A percentile compares a stretch with the other conserved stretches of the same genome.
These are phyloP conservation scores for Decorospora gaudefroyi DNA, from an alignment of 2,329 filamentous ascomycete genomes.

Conservation along the genomic window DNA sequence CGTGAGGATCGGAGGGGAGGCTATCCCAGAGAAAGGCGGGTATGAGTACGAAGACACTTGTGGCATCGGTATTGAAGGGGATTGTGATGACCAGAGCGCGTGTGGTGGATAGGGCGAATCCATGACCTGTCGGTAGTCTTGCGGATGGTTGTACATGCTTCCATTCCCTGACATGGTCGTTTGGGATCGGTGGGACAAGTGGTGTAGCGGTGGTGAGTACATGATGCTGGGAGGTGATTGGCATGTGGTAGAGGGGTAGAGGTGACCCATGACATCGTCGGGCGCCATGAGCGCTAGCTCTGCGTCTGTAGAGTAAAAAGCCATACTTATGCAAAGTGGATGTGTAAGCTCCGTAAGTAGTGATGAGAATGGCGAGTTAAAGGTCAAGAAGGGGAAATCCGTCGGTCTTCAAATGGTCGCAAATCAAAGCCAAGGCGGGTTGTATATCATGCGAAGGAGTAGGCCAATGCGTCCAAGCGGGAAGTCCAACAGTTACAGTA, in stretches of 20 bases:
- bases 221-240: constrained; percentile 47
- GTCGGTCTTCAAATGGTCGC: constrained; percentile 23
- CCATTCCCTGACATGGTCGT: constrained; percentile 31
- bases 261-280: constrained; percentile 40
- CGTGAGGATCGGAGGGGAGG: constrained; percentile 28
- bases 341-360: constrained; percentile 9
- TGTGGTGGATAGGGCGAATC: constrained; percentile 44
- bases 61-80: constrained; percentile 34
- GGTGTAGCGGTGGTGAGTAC: constrained; percentile 45
- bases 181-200: constrained; percentile 34
- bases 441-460: constrained; percentile 37
- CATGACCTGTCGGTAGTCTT: constrained; percentile 39
- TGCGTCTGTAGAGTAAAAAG: constrained; percentile 45
- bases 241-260: constrained; percentile 45
- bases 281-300: constrained; percentile 45
- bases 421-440: constrained; percentile 29
- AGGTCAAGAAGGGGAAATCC: constrained; percentile 16
- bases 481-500: constrained; percentile 31
- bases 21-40: constrained; percentile 38
- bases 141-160: constrained; percentile 36
- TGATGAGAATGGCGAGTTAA: constrained; percentile 11
- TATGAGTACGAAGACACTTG: constrained; percentile 44
- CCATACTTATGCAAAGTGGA: constrained; percentile 33
- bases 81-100: constrained; percentile 38
- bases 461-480: constrained; percentile 38